A percentile compares a stretch with the other conserved stretches of the same genome.
phyloP scores from a whole-genome alignment of 495 filamentous ascomycete genomes.

The Podospora pseudocomata region DNA sequence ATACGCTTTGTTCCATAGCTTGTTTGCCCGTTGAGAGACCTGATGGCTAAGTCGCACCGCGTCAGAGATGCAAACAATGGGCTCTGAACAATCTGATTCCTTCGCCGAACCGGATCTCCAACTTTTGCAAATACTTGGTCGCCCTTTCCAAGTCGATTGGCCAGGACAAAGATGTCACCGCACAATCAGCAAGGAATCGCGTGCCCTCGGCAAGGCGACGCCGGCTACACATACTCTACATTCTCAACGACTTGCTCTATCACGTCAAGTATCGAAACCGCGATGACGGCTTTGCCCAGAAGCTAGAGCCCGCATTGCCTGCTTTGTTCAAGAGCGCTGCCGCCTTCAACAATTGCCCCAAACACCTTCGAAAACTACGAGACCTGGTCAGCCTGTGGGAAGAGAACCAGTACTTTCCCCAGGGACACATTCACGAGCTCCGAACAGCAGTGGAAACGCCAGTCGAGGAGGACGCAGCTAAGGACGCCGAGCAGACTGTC shows the following conservation, averaged over 20 bases:
- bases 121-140: slow-evolving; percentile 73
- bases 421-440: slow-evolving; percentile 57
- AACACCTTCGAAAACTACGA: slow-evolving; percentile 62
- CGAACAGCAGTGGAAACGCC: slow-evolving; percentile 49
- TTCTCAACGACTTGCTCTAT: slow-evolving; percentile 80
- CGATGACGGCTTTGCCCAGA: slow-evolving; percentile 54
- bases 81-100: slow-evolving; percentile 66
- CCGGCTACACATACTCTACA: slow-evolving; percentile 74
- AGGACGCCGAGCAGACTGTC: slow-evolving; percentile 4
- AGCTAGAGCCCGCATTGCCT: slow-evolving; percentile 58
- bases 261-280: slow-evolving; percentile 63
- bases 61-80: slow-evolving; percentile 84
- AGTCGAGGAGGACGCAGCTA: slow-evolving; percentile 31
- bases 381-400: slow-evolving; percentile 72
- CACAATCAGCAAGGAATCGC: slow-evolving; percentile 26
- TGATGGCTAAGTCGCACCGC: slow-evolving; percentile 50
- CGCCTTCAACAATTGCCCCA: slow-evolving; percentile 59
- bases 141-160: slow-evolving; percentile 62
- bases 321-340: slow-evolving; percentile 60
- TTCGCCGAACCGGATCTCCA: slow-evolving; percentile 61
- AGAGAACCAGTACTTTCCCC: slow-evolving; percentile 62
- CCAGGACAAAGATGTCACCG: slow-evolving; percentile 14
- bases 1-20: slow-evolving; percentile 54
- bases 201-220: slow-evolving; percentile 62
- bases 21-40: slow-evolving; percentile 36